Evolutionary conservation across 345 rosid species (phyloP).

Genomic region (Rhizophora mangle): DNA sequence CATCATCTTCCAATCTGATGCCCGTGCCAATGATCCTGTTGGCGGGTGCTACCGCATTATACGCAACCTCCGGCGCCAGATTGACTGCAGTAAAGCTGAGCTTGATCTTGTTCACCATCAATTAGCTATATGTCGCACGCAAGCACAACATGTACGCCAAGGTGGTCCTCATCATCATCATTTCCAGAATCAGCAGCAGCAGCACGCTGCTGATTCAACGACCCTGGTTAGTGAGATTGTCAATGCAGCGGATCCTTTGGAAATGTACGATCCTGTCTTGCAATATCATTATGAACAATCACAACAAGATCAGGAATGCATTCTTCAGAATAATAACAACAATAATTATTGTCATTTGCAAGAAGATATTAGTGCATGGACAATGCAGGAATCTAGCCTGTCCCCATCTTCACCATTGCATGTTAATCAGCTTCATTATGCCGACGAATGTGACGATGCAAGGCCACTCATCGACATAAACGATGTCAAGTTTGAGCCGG

Average conservation of each 20-base stretch:
- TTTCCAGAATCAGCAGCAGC: conserved; percentile 1
- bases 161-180: neutral
- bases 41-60: conserved; percentile 74
- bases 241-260: neutral
- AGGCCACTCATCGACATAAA: conserved; percentile 18
- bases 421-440: neutral
- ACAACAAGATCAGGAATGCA: conserved; percentile 2
- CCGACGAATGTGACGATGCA: neutral
- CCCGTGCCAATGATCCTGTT: conserved; percentile 75
- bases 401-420: conserved; percentile 3
- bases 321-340: neutral
- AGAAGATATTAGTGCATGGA: conserved; percentile 2
- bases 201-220: neutral
- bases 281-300: conserved; percentile 1
- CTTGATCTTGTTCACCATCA: conserved; percentile 81
- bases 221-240: neutral
- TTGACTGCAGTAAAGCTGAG: conserved; percentile 59
- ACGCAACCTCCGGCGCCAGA: conserved; percentile 60
- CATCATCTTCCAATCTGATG: conserved; percentile 82
- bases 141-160: conserved; percentile 4
- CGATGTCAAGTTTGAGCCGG: conserved; percentile 21
- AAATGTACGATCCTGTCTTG: conserved; percentile 11
- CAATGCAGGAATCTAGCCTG: conserved; percentile 11
- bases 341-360: neutral
- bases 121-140: conserved; percentile 33